A percentile compares a stretch with the other conserved stretches of the same genome.
Conservation (phyloP, 2,329 filamentous ascomycete genomes). For the Bipolaris cookei region DNA sequence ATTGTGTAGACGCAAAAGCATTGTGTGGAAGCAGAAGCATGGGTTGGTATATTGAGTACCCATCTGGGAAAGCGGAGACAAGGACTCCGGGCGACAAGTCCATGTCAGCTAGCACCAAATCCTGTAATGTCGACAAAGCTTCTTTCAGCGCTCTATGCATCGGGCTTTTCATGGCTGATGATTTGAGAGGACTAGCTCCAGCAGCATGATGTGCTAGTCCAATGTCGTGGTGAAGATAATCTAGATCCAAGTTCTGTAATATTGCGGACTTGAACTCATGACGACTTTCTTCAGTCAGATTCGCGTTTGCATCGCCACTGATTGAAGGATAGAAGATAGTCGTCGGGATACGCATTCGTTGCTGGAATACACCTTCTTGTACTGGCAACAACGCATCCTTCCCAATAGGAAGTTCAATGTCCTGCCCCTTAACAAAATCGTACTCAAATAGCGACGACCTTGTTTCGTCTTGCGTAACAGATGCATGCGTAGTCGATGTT, state of each 20-base stretch:
- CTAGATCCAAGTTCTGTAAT: conserved; percentile 18
- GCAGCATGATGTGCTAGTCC: conserved; percentile 16
- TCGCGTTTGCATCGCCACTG: background rate
- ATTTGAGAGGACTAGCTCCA: background rate
- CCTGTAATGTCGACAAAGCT: conserved; percentile 24
- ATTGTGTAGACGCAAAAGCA: conserved; percentile 49
- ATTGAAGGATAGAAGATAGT: conserved; percentile 9
- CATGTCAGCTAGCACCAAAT: conserved; percentile 17
- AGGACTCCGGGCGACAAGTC: conserved; percentile 26
- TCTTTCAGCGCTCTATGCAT: conserved; percentile 30
- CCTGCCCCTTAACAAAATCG: conserved; percentile 1
- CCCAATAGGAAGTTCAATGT: background rate
- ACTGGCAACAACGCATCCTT: background rate
- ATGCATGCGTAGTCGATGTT: background rate
- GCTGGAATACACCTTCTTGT: background rate
- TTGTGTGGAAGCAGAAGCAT: conserved; percentile 63
- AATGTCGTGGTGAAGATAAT: conserved; percentile 20
- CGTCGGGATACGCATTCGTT: conserved; percentile 33
- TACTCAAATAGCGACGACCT: conserved; percentile 1
- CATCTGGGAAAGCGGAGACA: conserved; percentile 39
- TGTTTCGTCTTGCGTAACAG: background rate
- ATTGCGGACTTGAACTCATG: conserved; percentile 4
- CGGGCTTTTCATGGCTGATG: conserved; percentile 21
- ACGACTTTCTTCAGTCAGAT: background rate
- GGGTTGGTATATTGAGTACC: conserved; percentile 63